Evolutionary conservation across 495 filamentous ascomycete species (phyloP).

Genomic region (Chaetomidium leptoderma): DNA sequence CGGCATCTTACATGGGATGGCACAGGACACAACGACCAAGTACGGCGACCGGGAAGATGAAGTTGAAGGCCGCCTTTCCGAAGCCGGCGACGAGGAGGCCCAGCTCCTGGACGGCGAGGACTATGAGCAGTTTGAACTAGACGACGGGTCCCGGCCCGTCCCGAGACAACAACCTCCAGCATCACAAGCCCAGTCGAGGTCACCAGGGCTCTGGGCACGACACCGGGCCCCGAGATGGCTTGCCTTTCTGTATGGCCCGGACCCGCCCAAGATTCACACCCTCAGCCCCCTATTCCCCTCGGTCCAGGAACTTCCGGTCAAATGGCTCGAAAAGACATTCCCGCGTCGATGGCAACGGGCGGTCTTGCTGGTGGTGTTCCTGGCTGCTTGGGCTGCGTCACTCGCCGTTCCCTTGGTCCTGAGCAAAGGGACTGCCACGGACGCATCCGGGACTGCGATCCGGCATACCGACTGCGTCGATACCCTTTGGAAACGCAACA

Average conservation of each 20-base stretch:
- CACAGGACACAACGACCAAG: neutral
- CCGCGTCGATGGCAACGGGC: constrained; percentile 57
- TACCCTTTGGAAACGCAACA: constrained; percentile 57
- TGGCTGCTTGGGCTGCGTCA: constrained; percentile 61
- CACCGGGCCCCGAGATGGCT: constrained; percentile 1
- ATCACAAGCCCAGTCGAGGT: neutral
- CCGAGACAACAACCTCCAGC: neutral
- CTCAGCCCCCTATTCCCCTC: constrained; percentile 62
- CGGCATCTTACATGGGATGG: neutral
- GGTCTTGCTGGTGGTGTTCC: constrained; percentile 52
- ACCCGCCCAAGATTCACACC: constrained; percentile 26
- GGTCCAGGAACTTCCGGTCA: constrained; percentile 61
- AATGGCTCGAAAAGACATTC: constrained; percentile 52
- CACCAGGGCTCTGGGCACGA: neutral
- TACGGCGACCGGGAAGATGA: constrained; percentile 3
- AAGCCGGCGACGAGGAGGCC: constrained; percentile 22
- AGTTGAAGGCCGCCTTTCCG: neutral
- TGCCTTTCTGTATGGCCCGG: constrained; percentile 16
- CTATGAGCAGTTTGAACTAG: constrained; percentile 24
- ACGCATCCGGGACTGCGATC: constrained; percentile 56
- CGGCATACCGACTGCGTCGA: constrained; percentile 58
- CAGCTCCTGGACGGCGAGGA: constrained; percentile 22
- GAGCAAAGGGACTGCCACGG: constrained; percentile 56
- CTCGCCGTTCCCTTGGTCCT: constrained; percentile 54
- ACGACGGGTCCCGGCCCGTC: constrained; percentile 3